phyloP scores from a whole-genome alignment of 352 stramenopile genomes.

The Phytopythium litorale region DNA sequence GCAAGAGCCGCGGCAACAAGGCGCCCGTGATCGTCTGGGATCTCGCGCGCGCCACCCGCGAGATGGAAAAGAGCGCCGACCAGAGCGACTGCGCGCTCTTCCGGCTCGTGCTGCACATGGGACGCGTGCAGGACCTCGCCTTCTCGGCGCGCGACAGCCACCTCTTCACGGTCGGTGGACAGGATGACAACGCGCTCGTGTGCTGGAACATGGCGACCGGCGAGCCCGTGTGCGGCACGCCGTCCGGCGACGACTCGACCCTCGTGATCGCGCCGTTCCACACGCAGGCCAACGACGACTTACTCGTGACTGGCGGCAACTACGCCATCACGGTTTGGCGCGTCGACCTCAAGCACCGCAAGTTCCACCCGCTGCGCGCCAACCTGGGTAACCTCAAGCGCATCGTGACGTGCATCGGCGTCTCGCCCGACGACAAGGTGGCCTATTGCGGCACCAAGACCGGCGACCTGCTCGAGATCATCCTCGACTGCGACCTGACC shows the following conservation, averaged over 20 bases:
- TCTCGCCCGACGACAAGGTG: conserved; percentile 91
- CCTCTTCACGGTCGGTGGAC: conserved; percentile 91
- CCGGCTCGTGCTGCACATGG: conserved; percentile 94
- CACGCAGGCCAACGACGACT: conserved; percentile 79
- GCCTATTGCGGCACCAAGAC: conserved; percentile 95
- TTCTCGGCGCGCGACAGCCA: conserved; percentile 89
- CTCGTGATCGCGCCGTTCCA: conserved; percentile 88
- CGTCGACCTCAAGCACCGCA: conserved; percentile 84
- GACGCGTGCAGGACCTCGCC: conserved; percentile 90
- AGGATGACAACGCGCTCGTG: conserved; percentile 97
- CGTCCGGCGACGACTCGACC: conserved; percentile 91
- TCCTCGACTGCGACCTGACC: conserved; percentile 93
- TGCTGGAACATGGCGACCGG: conserved; percentile 93
- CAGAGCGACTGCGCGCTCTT: conserved; percentile 76
- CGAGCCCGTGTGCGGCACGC: conserved; percentile 90
- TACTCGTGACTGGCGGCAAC: conserved; percentile 94
- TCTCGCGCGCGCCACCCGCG: conserved; percentile 74
- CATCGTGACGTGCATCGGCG: conserved; percentile 91
- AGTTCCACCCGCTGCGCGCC: conserved; percentile 92
- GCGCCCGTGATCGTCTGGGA: conserved; percentile 96
- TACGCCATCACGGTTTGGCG: conserved; percentile 91
- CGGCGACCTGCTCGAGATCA: conserved; percentile 94
- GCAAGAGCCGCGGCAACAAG: conserved; percentile 92
- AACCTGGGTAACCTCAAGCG: conserved; percentile 93
- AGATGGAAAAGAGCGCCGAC: conserved; percentile 60